Percentiles rank a stretch among this genome's conserved stretches.
These are phyloP conservation scores for Solanum sejunctum DNA, from an alignment of 257 asterid genomes.

Conservation along the genomic window DNA sequence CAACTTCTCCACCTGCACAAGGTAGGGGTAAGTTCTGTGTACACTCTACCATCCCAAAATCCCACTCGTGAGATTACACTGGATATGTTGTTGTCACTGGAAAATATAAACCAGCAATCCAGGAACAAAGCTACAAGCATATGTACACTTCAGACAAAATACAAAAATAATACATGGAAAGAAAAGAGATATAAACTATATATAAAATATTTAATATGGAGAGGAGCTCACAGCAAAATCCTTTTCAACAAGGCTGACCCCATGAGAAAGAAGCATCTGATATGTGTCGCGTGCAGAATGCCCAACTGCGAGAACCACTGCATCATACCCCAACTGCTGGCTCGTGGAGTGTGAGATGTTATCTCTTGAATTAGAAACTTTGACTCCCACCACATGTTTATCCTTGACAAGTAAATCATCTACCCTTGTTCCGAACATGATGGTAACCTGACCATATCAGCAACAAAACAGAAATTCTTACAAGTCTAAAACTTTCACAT, in stretches of 20 bases:
- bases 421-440: slow-evolving; percentile 79
- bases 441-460: slow-evolving; percentile 43
- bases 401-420: slow-evolving; percentile 74
- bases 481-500: not conserved
- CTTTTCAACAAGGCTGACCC: slow-evolving; percentile 53
- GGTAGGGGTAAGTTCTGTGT: too few relatives aligned
- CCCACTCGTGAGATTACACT: too few relatives aligned
- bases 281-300: slow-evolving; percentile 95
- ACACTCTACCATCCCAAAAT: too few relatives aligned
- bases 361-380: slow-evolving; percentile 48
- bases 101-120: not conserved
- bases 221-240: slow-evolving; percentile 75
- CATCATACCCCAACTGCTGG: slow-evolving; percentile 57
- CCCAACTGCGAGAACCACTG: slow-evolving; percentile 91
- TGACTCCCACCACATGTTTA: slow-evolving; percentile 54
- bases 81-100: not conserved
- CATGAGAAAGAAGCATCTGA: slow-evolving; percentile 79
- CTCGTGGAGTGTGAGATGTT: slow-evolving; percentile 6
- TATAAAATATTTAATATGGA: not conserved
- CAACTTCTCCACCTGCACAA: too few relatives aligned
- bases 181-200: not conserved
- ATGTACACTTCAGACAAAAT: not conserved
- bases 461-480: not conserved
- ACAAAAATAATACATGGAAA: not conserved
- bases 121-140: not conserved